Evolutionary conservation across 2,329 filamentous ascomycete genomes (phyloP).

Genomic region (Nannizzia gypsea): DNA sequence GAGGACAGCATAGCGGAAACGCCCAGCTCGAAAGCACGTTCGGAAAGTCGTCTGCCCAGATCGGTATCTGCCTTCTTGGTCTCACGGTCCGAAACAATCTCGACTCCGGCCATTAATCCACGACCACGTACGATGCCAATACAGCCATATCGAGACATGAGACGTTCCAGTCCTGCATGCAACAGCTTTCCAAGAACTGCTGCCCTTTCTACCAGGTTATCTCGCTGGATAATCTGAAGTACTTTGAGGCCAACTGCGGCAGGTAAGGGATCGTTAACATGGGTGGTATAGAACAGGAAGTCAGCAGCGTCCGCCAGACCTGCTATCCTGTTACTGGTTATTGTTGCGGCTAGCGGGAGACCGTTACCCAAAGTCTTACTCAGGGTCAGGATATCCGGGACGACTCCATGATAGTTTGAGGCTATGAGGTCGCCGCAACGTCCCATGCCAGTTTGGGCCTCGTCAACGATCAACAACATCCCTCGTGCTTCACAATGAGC

Average conservation of each 20-base stretch:
- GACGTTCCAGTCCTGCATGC: constrained; percentile 35
- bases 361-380: constrained; percentile 53
- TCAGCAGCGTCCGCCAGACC: constrained; percentile 37
- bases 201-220: constrained; percentile 41
- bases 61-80: constrained; percentile 40
- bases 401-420: constrained; percentile 40
- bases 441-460: constrained; percentile 49
- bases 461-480: constrained; percentile 49
- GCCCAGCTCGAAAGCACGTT: constrained; percentile 41
- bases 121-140: constrained; percentile 51
- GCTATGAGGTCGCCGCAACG: constrained; percentile 49
- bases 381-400: constrained; percentile 49
- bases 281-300: constrained; percentile 43
- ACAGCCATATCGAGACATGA: constrained; percentile 45
- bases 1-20: constrained; percentile 29
- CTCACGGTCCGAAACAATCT: constrained; percentile 43
- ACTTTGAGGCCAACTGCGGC: constrained; percentile 51
- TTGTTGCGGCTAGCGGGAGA: constrained; percentile 46
- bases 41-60: constrained; percentile 38
- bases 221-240: constrained; percentile 48
- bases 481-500: constrained; percentile 42
- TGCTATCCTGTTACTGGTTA: constrained; percentile 45
- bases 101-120: constrained; percentile 47
- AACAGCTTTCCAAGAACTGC: constrained; percentile 36
- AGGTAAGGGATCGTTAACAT: constrained; percentile 51